Conservation (phyloP, 371 early-diverging fungal genomes). For the Lichtheimia hyalospora region DNA sequence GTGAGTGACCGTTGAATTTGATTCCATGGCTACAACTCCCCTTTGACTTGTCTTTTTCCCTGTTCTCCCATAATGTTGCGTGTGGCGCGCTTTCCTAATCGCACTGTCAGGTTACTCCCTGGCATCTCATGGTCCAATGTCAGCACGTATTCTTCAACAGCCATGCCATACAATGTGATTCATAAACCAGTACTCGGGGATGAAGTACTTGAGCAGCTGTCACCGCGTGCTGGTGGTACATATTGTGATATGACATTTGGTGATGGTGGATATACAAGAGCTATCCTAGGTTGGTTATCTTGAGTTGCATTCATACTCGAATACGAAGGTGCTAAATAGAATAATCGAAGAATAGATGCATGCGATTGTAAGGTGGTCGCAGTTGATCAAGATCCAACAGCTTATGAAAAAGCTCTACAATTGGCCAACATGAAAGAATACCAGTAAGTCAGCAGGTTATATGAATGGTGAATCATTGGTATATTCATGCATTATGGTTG, state of each 20-base stretch:
- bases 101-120: too few relatives aligned
- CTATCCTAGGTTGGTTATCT: constrained; percentile 47
- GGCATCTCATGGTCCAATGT: too few relatives aligned
- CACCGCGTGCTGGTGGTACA: constrained; percentile 31
- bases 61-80: too few relatives aligned
- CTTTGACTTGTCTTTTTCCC: too few relatives aligned
- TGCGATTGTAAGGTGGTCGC: constrained; percentile 68
- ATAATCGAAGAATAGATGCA: constrained; percentile 26
- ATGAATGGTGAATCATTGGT: background rate
- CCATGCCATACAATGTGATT: constrained; percentile 10
- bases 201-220: constrained; percentile 29
- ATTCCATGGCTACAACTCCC: too few relatives aligned
- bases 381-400: constrained; percentile 73
- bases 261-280: constrained; percentile 70
- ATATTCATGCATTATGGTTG: background rate
- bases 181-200: constrained; percentile 44
- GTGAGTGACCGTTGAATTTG: too few relatives aligned
- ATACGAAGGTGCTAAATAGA: background rate
- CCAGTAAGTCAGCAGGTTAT: constrained; percentile 25
- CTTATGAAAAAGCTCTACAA: constrained; percentile 55
- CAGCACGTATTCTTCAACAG: background rate
- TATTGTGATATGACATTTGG: constrained; percentile 75
- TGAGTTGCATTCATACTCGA: too few relatives aligned
- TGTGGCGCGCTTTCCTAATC: too few relatives aligned
- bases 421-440: constrained; percentile 44